Percentiles rank a stretch among this genome's conserved stretches.
phyloP scores from a whole-genome alignment of 1,284 basidiomycete species.

The Puccinia brachypodii region DNA sequence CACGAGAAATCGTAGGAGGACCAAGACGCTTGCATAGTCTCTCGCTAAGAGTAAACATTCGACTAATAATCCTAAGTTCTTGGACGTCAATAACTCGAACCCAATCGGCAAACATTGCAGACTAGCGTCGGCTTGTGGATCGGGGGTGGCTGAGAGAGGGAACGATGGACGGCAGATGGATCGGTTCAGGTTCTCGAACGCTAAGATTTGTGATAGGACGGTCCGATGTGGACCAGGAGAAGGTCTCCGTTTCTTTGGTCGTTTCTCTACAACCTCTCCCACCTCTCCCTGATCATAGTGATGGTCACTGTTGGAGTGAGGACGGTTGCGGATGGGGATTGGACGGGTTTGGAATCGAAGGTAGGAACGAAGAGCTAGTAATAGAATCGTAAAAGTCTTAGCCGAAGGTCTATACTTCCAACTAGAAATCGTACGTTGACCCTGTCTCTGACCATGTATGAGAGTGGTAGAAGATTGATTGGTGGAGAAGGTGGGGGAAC shows the following conservation, averaged over 20 bases:
- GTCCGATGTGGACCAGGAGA: slow-evolving; percentile 1
- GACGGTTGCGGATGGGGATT: neutral
- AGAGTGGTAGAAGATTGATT: neutral
- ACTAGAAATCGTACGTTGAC: neutral
- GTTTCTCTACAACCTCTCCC: neutral
- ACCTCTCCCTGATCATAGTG: neutral
- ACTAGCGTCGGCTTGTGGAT: neutral
- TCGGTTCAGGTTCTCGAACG: neutral
- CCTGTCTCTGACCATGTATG: neutral
- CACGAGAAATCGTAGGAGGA: neutral
- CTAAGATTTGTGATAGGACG: slow-evolving; percentile 9
- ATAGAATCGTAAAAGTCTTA: neutral
- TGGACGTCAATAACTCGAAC: neutral
- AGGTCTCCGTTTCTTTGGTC: slow-evolving; percentile 7
- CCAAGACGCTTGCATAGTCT: neutral
- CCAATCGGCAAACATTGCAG: neutral
- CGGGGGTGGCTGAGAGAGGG: neutral
- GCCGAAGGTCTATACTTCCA: slow-evolving; percentile 21
- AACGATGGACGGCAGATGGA: neutral
- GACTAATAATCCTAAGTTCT: neutral
- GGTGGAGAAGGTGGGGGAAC: neutral
- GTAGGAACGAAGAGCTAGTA: neutral
- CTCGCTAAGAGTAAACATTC: neutral
- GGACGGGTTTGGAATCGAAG: slow-evolving; percentile 22
- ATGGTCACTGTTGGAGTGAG: neutral